phyloP scores from a whole-genome alignment of 495 filamentous ascomycete genomes.

The Hyaloscypha bicolor region DNA sequence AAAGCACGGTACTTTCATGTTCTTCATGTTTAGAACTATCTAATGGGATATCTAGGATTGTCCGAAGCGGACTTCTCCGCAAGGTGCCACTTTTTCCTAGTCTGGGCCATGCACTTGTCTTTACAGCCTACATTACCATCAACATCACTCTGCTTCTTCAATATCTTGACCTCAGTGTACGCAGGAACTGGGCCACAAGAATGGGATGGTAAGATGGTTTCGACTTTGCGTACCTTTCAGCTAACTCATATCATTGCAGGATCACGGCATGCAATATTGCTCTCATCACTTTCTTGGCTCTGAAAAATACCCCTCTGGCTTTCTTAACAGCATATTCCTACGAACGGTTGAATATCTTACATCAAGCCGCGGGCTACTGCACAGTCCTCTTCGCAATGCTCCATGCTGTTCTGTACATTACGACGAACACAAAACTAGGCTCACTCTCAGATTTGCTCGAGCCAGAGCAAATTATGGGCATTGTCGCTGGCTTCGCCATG shows the following conservation, averaged over 20 bases:
- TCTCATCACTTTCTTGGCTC: background rate
- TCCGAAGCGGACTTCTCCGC: background rate
- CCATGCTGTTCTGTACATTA: slow-evolving; percentile 38
- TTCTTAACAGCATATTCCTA: background rate
- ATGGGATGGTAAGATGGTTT: slow-evolving; percentile 8
- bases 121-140: background rate
- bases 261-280: background rate
- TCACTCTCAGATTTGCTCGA: slow-evolving; percentile 31
- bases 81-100: background rate
- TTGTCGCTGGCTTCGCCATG: slow-evolving; percentile 50
- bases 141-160: background rate
- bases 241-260: background rate
- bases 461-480: slow-evolving; percentile 21
- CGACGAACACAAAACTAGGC: slow-evolving; percentile 19
- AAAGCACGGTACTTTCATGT: background rate
- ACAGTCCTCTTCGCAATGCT: background rate
- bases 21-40: background rate
- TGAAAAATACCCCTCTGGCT: background rate
- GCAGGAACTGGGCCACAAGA: background rate
- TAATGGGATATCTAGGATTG: background rate
- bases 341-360: background rate
- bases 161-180: background rate
- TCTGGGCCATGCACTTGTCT: background rate
- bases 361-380: background rate
- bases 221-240: background rate